phyloP scores from a whole-genome alignment of 495 filamentous ascomycete species.

The Neurospora pannonica region DNA sequence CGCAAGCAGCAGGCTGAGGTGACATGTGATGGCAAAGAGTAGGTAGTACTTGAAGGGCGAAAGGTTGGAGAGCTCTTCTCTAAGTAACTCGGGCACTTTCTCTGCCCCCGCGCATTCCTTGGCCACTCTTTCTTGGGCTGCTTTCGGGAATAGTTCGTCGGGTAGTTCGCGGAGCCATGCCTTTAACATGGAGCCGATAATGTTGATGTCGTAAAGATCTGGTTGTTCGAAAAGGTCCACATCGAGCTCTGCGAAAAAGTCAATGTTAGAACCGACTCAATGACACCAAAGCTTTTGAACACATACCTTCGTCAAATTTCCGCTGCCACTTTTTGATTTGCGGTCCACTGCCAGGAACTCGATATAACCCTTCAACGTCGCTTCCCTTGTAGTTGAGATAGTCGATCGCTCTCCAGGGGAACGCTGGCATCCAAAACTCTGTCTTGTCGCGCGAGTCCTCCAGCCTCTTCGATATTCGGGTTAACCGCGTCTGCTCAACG shows the following conservation, averaged over 20 bases:
- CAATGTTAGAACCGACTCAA: conserved; percentile 18
- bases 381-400: conserved; percentile 87
- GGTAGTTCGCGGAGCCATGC: conserved; percentile 90
- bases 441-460: conserved; percentile 84
- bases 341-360: conserved; percentile 73
- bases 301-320: conserved; percentile 68
- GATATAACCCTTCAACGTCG: conserved; percentile 83
- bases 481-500: conserved; percentile 74
- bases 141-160: conserved; percentile 79
- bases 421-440: conserved; percentile 92
- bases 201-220: conserved; percentile 88
- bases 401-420: conserved; percentile 87
- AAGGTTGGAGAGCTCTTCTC: conserved; percentile 82
- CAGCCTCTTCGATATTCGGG: conserved; percentile 74
- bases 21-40: conserved; percentile 89
- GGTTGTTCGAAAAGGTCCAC: conserved; percentile 75
- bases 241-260: conserved; percentile 52
- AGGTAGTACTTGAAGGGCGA: conserved; percentile 94
- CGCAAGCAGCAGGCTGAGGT: conserved; percentile 75
- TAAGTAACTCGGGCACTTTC: conserved; percentile 66
- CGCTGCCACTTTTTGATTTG: conserved; percentile 82
- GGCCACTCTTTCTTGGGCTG: conserved; percentile 62
- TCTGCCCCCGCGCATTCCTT: conserved; percentile 65
- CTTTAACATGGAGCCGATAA: conserved; percentile 85
- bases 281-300: background rate